Base-by-base conservation (phyloP, 129 eudicot genomes). In the Apium graveolens region DNA sequence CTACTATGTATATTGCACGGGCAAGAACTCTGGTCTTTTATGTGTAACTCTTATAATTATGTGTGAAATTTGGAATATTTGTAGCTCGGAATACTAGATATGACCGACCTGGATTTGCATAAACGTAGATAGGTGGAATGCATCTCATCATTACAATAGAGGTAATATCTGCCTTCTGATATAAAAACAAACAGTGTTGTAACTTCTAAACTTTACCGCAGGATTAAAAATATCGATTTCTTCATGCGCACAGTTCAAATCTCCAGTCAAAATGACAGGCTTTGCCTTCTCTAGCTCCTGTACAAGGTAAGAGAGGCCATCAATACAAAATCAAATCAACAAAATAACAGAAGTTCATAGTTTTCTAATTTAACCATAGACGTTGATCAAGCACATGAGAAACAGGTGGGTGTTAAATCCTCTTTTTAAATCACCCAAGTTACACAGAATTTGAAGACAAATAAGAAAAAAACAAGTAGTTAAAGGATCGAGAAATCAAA, bases 191-290 rank as follows among this genome's bases (percentile, higher is more conserved):
- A 43, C 46, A 45, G 45, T 69, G 14, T 73, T 26, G 39, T 18
- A 80, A 38, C 16, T 43, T 10, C 51, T 63, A 5, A 74, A 80
- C 91, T 86, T 86, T 88, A 92, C 99, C 0, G 91, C 92, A 63
- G 99, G 99, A 82, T 96, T 83, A 83, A 55, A 92, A 78, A 96
- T 96, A 80, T 96, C 99, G 55, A 96, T 96, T 88, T 96, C 99
- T 73, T 96, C 88, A 85, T 92, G 97, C 39, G 97, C 99, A 81
- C 99, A 92, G 82, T 96, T 96, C 71, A 96, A 82, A 86, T 96
- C 99, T 77, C 99, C 99, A 18, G 99, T 90, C 84, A 96, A 86
- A 84, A 96, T 87, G 73, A 96, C 99, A 75, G 99, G 99, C 85
- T 96, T 96, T 68, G 88, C 85, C 90, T 87, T 89, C 84, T 96